These are phyloP conservation scores for Cotoneaster glaucophyllus DNA, from an alignment of 306 rosid species.

Conservation along the genomic window DNA sequence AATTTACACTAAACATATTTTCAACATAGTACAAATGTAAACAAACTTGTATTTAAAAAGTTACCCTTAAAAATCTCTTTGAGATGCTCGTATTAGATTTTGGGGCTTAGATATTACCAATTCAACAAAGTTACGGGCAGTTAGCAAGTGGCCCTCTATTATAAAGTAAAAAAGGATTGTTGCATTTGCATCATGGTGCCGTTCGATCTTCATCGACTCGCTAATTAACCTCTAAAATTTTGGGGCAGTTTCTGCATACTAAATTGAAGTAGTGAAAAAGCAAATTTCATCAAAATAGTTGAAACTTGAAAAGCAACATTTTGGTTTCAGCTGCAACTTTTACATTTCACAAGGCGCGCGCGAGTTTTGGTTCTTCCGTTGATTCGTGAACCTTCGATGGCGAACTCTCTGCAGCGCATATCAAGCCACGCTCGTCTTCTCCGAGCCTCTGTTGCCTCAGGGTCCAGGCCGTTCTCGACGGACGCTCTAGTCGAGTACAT, in stretches of 20 bases:
- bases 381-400: slow-evolving; percentile 43
- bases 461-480: slow-evolving; percentile 45
- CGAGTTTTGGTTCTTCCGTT: not conserved
- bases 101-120: not conserved
- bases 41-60: too few relatives aligned
- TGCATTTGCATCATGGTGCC: accelerated
- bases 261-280: not conserved
- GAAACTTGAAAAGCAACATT: not conserved
- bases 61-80: too few relatives aligned
- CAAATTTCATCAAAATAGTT: not conserved
- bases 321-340: not conserved
- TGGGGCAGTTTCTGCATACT: not conserved
- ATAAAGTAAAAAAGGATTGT: too few relatives aligned
- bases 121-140: not conserved
- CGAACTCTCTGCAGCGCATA: slow-evolving; percentile 54
- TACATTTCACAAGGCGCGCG: not conserved
- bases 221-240: too few relatives aligned
- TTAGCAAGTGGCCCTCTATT: not conserved
- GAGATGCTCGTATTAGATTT: not conserved
- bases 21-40: too few relatives aligned
- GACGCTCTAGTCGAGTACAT: slow-evolving; percentile 60
- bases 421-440: slow-evolving; percentile 42
- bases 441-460: slow-evolving; percentile 34
- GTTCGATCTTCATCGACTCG: accelerated
- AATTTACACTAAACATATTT: too few relatives aligned